phyloP scores from a whole-genome alignment of 2,329 filamentous ascomycete genomes.

The Talaromyces funiculosus region DNA sequence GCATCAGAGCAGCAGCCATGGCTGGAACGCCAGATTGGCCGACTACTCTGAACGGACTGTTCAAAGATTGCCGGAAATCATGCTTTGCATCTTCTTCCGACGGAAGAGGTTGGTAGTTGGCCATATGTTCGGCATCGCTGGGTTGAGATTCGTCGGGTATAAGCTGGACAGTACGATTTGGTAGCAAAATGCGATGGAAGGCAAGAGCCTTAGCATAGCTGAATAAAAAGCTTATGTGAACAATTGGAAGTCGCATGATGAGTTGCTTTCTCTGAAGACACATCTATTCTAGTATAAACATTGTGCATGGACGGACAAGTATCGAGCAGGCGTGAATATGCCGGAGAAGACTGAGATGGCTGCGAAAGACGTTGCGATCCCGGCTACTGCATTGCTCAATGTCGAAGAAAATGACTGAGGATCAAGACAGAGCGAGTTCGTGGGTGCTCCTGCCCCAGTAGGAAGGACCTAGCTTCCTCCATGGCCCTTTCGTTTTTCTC shows the following conservation, averaged over 20 bases:
- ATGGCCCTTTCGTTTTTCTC: not conserved
- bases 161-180: not conserved
- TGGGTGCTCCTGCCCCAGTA: not conserved
- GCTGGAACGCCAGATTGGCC: slow-evolving; percentile 57
- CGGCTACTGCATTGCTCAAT: not conserved
- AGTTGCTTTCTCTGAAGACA: not conserved
- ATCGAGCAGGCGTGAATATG: not conserved
- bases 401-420: not conserved
- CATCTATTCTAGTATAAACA: not conserved
- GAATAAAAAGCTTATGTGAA: not conserved
- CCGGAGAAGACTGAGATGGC: not conserved
- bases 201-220: not conserved
- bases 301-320: not conserved
- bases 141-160: not conserved
- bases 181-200: not conserved
- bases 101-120: slow-evolving; percentile 12
- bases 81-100: not conserved
- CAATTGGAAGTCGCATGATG: not conserved
- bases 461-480: not conserved
- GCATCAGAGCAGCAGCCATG: slow-evolving; percentile 58
- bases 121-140: slow-evolving; percentile 8
- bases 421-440: not conserved
- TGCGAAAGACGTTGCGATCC: not conserved
- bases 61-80: slow-evolving; percentile 24
- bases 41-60: slow-evolving; percentile 44